phyloP scores from a whole-genome alignment of 352 stramenopile species.

The Pythium dissotocum region DNA sequence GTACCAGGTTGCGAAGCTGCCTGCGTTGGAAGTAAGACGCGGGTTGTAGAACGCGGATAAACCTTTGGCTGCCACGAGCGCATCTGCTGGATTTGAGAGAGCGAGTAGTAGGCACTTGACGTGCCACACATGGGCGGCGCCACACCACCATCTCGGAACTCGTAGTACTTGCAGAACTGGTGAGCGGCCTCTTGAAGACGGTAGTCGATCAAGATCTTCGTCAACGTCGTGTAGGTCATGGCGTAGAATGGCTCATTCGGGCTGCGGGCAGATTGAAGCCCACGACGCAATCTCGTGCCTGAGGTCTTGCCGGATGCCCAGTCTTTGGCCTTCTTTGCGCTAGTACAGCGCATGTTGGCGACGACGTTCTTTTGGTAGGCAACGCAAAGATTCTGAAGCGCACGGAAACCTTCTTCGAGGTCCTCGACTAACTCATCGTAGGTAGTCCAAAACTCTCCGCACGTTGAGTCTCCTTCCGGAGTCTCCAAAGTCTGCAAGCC shows the following conservation, averaged over 20 bases:
- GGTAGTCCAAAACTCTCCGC: too few relatives aligned
- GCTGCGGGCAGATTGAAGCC: not conserved
- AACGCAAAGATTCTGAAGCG: too few relatives aligned
- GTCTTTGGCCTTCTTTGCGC: not conserved
- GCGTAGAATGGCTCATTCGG: constrained; percentile 9
- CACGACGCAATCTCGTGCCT: not conserved
- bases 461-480: too few relatives aligned
- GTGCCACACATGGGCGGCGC: constrained; percentile 12
- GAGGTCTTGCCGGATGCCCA: not conserved
- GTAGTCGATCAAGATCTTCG: not conserved
- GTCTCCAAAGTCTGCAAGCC: too few relatives aligned
- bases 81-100: constrained; percentile 12
- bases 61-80: constrained; percentile 5
- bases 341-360: too few relatives aligned
- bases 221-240: constrained; percentile 12
- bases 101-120: constrained; percentile 9
- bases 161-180: too few relatives aligned
- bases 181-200: too few relatives aligned
- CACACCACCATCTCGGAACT: not conserved
- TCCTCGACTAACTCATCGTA: too few relatives aligned
- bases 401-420: too few relatives aligned
- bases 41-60: not conserved
- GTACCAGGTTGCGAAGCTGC: not conserved
- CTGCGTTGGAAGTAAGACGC: constrained; percentile 9
- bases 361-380: too few relatives aligned